phyloP scores from a whole-genome alignment of 176 grass and related monocot species.

The Rhynchospora tenuis region DNA sequence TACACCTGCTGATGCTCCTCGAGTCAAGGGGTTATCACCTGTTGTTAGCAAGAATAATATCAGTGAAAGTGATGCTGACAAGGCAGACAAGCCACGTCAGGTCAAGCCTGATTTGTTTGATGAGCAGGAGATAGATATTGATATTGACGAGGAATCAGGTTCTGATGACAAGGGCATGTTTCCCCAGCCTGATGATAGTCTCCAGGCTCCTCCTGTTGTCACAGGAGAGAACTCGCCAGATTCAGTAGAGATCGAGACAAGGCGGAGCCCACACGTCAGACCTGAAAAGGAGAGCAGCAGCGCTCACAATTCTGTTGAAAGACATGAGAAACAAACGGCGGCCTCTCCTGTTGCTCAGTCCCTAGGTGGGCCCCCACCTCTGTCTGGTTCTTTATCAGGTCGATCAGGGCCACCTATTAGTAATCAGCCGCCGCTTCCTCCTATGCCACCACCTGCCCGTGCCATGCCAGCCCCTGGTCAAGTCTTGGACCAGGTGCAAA shows the following conservation, averaged over 20 bases:
- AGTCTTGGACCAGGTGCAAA: constrained; percentile 51
- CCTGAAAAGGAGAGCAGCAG: constrained; percentile 16
- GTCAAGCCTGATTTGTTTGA: constrained; percentile 71
- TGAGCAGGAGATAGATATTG: constrained; percentile 86
- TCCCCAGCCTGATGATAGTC: constrained; percentile 79
- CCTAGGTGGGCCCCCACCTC: background rate
- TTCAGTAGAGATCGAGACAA: constrained; percentile 37
- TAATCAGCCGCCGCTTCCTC: constrained; percentile 78
- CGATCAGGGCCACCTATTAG: constrained; percentile 6
- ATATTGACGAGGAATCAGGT: constrained; percentile 85
- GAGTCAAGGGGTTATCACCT: constrained; percentile 41
- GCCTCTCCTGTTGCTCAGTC: background rate
- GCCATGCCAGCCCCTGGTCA: constrained; percentile 29
- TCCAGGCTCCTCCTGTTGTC: constrained; percentile 61
- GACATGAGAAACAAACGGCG: background rate
- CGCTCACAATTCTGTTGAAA: background rate
- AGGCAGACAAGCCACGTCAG: constrained; percentile 42
- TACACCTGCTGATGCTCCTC: constrained; percentile 43
- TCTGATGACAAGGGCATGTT: constrained; percentile 91
- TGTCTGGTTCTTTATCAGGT: background rate
- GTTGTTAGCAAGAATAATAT: constrained; percentile 38
- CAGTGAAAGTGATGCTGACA: constrained; percentile 32
- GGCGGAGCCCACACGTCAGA: constrained; percentile 2
- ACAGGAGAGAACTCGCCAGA: constrained; percentile 84
- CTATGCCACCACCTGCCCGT: constrained; percentile 59